These are phyloP conservation scores for Brassica nigra DNA, from an alignment of 345 rosid genomes.

Conservation along the genomic window DNA sequence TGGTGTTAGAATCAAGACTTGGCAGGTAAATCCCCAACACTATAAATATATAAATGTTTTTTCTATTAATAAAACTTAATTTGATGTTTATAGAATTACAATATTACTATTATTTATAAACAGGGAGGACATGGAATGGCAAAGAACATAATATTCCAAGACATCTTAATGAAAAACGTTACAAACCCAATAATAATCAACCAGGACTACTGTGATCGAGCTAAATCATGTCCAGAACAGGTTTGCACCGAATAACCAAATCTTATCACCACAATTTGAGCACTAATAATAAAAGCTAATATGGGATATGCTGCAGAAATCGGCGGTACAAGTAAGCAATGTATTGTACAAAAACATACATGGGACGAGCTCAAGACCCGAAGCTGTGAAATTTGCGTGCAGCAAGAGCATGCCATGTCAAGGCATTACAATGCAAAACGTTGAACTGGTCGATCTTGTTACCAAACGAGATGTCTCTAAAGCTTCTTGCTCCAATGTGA, in stretches of 20 bases:
- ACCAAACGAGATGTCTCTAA: constrained; percentile 33
- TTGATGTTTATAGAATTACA: background rate
- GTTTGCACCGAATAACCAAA: constrained; percentile 36
- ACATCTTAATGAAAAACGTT: constrained; percentile 66
- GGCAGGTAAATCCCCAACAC: constrained; percentile 64
- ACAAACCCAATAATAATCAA: constrained; percentile 79
- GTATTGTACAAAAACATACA: constrained; percentile 65
- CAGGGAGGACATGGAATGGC: constrained; percentile 92
- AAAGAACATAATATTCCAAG: constrained; percentile 60
- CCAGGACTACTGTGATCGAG: constrained; percentile 78
- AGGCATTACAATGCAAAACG: constrained; percentile 58
- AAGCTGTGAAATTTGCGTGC: constrained; percentile 68
- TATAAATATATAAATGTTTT: background rate
- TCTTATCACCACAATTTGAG: background rate
- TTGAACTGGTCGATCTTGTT: constrained; percentile 35
- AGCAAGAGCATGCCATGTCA: constrained; percentile 59
- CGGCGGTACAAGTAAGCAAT: constrained; percentile 77
- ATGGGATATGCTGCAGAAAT: constrained; percentile 43
- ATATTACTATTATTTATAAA: background rate
- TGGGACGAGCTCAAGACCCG: constrained; percentile 73
- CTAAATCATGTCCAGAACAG: constrained; percentile 57
- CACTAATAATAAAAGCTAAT: background rate
- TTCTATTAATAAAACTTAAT: background rate
- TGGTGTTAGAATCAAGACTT: constrained; percentile 90
- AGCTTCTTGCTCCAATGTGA: constrained; percentile 68